phyloP scores from a whole-genome alignment of 768 basidiomycete species.

The Hygrophoropsis aurantiaca region DNA sequence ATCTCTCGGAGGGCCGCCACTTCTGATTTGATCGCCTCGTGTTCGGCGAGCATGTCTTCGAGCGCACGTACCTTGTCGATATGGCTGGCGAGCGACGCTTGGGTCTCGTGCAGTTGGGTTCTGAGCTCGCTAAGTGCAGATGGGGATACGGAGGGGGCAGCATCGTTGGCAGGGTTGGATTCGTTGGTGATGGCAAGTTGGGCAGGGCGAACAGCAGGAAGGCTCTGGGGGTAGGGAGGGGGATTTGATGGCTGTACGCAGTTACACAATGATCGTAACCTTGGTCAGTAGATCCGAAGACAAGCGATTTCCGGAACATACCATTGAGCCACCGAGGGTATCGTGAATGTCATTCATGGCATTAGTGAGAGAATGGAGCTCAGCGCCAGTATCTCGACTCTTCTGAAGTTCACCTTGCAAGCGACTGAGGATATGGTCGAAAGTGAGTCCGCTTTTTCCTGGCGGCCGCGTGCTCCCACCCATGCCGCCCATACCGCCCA shows the following conservation, averaged over 20 bases:
- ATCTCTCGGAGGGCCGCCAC: conserved; percentile 69
- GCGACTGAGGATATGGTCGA: conserved; percentile 87
- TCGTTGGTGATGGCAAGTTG: conserved; percentile 15
- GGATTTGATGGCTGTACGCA: conserved; percentile 60
- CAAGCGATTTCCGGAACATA: conserved; percentile 36
- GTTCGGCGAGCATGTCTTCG: conserved; percentile 79
- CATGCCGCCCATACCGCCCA: conserved; percentile 76
- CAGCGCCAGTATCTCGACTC: conserved; percentile 88
- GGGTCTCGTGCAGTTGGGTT: conserved; percentile 81
- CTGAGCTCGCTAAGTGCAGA: conserved; percentile 63
- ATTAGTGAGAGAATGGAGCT: conserved; percentile 72
- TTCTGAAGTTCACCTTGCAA: conserved; percentile 95
- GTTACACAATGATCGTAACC: too few relatives aligned
- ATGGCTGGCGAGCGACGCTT: conserved; percentile 71
- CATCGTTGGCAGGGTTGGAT: conserved; percentile 25
- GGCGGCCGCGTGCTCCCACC: conserved; percentile 69
- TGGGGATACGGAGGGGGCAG: conserved; percentile 22
- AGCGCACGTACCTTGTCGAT: conserved; percentile 82
- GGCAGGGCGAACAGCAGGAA: conserved; percentile 65
- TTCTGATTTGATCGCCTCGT: conserved; percentile 80
- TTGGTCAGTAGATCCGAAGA: conserved; percentile 9
- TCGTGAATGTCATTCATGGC: conserved; percentile 92
- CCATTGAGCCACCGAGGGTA: conserved; percentile 80
- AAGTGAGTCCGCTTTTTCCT: conserved; percentile 84
- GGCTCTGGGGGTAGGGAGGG: conserved; percentile 59